Evolutionary conservation across 257 asterid species (phyloP).

Genomic region (Solanum pennellii): DNA sequence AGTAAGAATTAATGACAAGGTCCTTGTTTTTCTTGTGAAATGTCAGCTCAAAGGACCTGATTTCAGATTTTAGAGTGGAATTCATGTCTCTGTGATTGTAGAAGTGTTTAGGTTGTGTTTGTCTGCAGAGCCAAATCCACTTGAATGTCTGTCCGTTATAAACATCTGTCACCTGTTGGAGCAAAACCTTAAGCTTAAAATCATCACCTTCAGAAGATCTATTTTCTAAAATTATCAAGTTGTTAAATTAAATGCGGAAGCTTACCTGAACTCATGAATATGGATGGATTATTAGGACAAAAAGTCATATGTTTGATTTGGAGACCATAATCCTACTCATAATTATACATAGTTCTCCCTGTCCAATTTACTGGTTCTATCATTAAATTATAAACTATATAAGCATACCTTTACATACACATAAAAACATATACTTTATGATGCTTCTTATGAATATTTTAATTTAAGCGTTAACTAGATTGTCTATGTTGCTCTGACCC

Average conservation of each 20-base stretch:
- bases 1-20: slow-evolving; percentile 1
- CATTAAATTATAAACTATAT: not conserved
- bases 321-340: not conserved
- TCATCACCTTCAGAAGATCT: not conserved
- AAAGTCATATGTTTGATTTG: not conserved
- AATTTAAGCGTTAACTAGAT: not conserved
- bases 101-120: not conserved
- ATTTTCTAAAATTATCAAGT: not conserved
- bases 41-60: slow-evolving; percentile 3
- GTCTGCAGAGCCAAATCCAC: not conserved
- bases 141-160: not conserved
- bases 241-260: not conserved
- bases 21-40: slow-evolving; percentile 8
- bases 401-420: not conserved
- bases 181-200: not conserved
- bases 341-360: not conserved
- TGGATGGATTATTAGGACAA: not conserved
- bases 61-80: not conserved
- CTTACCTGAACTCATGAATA: not conserved
- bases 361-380: not conserved
- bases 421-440: not conserved
- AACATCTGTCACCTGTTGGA: not conserved
- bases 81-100: not conserved
- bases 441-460: not conserved
- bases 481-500: not conserved